phyloP scores from a whole-genome alignment of 2,329 filamentous ascomycete genomes.

The Camptophora hylomeconis region DNA sequence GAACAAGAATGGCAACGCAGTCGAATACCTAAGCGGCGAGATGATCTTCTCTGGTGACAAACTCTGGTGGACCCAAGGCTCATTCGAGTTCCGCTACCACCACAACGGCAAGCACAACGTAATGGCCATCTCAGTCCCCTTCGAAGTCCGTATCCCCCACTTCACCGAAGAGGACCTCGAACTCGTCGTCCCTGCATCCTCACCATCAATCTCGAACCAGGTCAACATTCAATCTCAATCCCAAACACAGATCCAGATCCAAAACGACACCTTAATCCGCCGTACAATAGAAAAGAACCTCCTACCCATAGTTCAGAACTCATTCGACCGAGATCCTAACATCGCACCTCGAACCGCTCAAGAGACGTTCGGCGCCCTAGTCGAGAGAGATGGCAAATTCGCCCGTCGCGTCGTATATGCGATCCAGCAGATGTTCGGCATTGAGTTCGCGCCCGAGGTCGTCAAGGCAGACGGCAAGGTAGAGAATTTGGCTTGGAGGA shows the following conservation, averaged over 20 bases:
- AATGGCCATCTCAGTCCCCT: slow-evolving; percentile 86
- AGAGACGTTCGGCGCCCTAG: slow-evolving; percentile 71
- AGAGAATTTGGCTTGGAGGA: slow-evolving; percentile 80
- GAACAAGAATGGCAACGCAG: slow-evolving; percentile 23
- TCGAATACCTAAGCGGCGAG: slow-evolving; percentile 60
- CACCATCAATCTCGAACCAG: too few species aligned
- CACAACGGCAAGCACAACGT: slow-evolving; percentile 86
- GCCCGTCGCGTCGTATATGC: slow-evolving; percentile 85
- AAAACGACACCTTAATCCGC: slow-evolving; percentile 49
- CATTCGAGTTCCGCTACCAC: slow-evolving; percentile 95
- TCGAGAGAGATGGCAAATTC: slow-evolving; percentile 81
- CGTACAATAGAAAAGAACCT: slow-evolving; percentile 62
- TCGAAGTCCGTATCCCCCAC: slow-evolving; percentile 71
- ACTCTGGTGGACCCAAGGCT: slow-evolving; percentile 91
- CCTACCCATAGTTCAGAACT: slow-evolving; percentile 76
- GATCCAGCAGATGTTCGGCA: slow-evolving; percentile 88
- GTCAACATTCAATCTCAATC: slow-evolving; percentile 9
- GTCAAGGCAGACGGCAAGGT: slow-evolving; percentile 87
- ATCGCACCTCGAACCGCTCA: slow-evolving; percentile 70
- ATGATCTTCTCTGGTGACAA: slow-evolving; percentile 85
- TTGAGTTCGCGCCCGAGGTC: slow-evolving; percentile 87
- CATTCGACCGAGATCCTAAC: slow-evolving; percentile 80
- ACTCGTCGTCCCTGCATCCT: slow-evolving; percentile 20
- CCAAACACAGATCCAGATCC: slow-evolving; percentile 30
- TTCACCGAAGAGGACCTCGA: slow-evolving; percentile 65